Base-by-base conservation (phyloP, 805 yeast genomes). In the Wickerhamiella hasegawae region DNA sequence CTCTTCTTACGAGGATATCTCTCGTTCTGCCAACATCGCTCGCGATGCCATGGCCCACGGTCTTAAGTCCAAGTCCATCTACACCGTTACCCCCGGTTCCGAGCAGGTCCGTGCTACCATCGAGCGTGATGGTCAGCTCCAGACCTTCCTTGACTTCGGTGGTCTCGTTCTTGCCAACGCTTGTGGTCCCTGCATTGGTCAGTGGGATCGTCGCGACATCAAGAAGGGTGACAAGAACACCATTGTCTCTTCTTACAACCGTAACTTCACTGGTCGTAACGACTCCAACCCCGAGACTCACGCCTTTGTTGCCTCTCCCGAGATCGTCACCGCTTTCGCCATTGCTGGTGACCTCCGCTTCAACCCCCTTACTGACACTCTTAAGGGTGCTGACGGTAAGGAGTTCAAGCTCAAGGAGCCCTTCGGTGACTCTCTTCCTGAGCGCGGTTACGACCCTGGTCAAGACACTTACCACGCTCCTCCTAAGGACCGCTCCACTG, bases 151-250 rank as follows among this genome's bases (percentile, higher is more conserved):
- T 55, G 83, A 82, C 53, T 80, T 78, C 52, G 96, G 96, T 49
- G 97, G 94, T 58, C 70, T 77, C 42, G 96, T 87, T 37, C 68
- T 87, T 56, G 96, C 97, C 42, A 87, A 87, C 58, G 97, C 97
- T 40, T 87, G 97, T 70, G 97, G 97, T 55, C 97, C 97, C 57
- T 85, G 97, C 72, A 85, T 85, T 57, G 97, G 97, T 55, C 96
- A 87, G 69, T 87, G 97, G 97, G 95, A 85, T 61, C 79, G 97
- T 65, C 79, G 69, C 54, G 85, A 81, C 59, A 73, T 82, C 60
- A 75, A 81, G 68, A 83, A 81, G 70, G 90, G 85, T 58, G 94
- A 81, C 62, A 79, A 82, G 66, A 87, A 87, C 72, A 87, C 96
- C 52, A 87, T 87, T 62, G 87, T 87, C 53, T 81, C 96, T 28